Conservation (phyloP, 805 yeast species). For the Nakazawaea molendinolei region DNA sequence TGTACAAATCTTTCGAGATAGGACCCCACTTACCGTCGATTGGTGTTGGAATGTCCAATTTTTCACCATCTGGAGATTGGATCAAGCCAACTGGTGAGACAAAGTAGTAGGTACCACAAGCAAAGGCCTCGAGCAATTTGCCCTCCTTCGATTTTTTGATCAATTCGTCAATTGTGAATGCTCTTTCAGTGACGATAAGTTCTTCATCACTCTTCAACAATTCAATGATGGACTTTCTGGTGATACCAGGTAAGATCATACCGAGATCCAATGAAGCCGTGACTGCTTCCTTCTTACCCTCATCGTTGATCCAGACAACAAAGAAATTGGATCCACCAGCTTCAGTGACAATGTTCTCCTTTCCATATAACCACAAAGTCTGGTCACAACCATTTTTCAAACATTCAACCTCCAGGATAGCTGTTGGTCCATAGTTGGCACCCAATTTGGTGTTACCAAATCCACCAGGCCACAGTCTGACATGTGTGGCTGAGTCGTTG, state of each 20-base stretch:
- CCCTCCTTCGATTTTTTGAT: conserved; percentile 38
- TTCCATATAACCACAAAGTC: conserved; percentile 48
- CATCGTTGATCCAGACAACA: conserved; percentile 35
- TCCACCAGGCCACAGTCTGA: conserved; percentile 56
- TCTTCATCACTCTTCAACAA: conserved; percentile 33
- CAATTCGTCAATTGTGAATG: conserved; percentile 40
- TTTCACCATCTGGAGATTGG: conserved; percentile 34
- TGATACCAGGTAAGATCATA: conserved; percentile 46
- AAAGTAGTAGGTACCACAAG: conserved; percentile 48
- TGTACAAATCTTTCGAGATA: conserved; percentile 25
- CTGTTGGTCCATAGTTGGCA: conserved; percentile 50
- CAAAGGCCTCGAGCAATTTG: conserved; percentile 45
- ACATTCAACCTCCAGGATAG: conserved; percentile 38
- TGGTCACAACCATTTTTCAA: conserved; percentile 41
- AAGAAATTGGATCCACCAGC: conserved; percentile 51
- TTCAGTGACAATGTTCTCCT: conserved; percentile 45
- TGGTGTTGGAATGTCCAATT: conserved; percentile 33
- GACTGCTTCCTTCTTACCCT: conserved; percentile 38
- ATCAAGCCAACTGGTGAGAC: conserved; percentile 41
- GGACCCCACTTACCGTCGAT: conserved; percentile 33
- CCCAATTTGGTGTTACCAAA: conserved; percentile 47
- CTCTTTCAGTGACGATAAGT: conserved; percentile 30
- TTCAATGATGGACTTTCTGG: conserved; percentile 41
- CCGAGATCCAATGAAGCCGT: conserved; percentile 47
- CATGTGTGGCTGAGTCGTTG: conserved; percentile 41